Evolutionary conservation across 1,284 basidiomycete species (phyloP), one percentile per base, ranked within the genome.

Genomic region (Ustilago crameri): DNA sequence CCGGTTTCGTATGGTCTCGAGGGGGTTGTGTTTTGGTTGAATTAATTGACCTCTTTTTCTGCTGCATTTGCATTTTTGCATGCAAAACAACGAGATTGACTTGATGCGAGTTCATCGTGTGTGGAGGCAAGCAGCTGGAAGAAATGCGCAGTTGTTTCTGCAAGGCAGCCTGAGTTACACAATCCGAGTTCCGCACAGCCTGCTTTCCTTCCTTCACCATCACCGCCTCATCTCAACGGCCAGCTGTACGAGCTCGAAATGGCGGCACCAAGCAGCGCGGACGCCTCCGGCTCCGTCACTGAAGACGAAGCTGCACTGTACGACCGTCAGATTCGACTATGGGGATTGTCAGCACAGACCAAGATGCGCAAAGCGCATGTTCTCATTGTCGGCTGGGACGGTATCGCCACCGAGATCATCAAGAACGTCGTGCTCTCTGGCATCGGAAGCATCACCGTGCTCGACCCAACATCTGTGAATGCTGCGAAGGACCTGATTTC

Each of bases 301-400:
- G 70, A 65, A 90, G 91, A 91, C 84, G 91, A 93, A 82, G 92
- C 91, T 17, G 91, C 91, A 5, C 85, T 97, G 27, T 98, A 98
- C 84, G 95, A 98, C 85, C 90, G 95, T 38, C 95, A 98, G 85
- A 97, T 98, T 86, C 89, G 96, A 26, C 86, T 98, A 64, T 98
- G 95, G 95, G 95, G 96, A 43, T 88, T 97, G 27, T 95, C 97
- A 84, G 95, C 96, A 26, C 95, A 98, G 84, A 93, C 95, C 84
- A 88, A 94, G 79, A 95, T 98, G 92, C 89, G 94, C 74, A 93
- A 91, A 78, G 91, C 95, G 14, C 92, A 93, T 5, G 92, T 98
- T 69, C 86, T 98, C 50, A 87, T 99, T 43, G 86, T 94, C 34
- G 89, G 89, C 23, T 87, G 98, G 50, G 87, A 89, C 43, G 93